Evolutionary conservation across 176 grass and related monocot species (phyloP), one percentile per base, ranked within the genome.

Genomic region (Tuctoria greenei): DNA sequence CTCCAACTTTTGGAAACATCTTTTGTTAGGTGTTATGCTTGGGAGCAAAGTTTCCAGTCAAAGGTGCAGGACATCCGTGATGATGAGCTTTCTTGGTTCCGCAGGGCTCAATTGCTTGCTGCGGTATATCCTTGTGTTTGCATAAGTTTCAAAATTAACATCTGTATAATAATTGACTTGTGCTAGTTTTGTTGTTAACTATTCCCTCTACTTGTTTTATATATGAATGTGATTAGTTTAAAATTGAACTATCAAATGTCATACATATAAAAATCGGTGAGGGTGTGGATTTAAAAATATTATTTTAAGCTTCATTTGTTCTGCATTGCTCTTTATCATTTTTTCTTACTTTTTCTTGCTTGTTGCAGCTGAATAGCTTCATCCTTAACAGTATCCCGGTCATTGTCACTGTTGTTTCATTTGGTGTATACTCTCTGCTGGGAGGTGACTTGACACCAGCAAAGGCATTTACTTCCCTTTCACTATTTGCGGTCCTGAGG

Each of bases 21-120:
- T 16, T 78, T 82, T 50, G 21, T 56, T 79, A 99, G 95, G 81
- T 99, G 91, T 76, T 99, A 99, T 77, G 89, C 95, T 82, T 99
- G 95, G 95, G 95, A 99, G 73, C 84, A 99, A 72, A 99, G 95
- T 79, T 99, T 99, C 81, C 92, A 99, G 61, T 99, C 87, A 54
- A 99, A 99, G 65, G 95, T 92, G 24, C 95, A 95, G 79, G 86
- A 67, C 64, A 86, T 99, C 62, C 95, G 95, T 4, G 86, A 95
- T 83, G 95, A 99, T 80, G 95, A 99, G 60, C 84, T 99, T 64
- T 99, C 91, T 38, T 99, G 95, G 95, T 99, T 95, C 69, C 91
- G 91, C 59, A 92, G 65, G 17, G 84, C 95, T 88, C 95, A 99
- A 55, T 76, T 99, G 72, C 86, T 99, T 42, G 85, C 87, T 50